phyloP scores from a whole-genome alignment of 257 asterid species.

The Solanum sejunctum region DNA sequence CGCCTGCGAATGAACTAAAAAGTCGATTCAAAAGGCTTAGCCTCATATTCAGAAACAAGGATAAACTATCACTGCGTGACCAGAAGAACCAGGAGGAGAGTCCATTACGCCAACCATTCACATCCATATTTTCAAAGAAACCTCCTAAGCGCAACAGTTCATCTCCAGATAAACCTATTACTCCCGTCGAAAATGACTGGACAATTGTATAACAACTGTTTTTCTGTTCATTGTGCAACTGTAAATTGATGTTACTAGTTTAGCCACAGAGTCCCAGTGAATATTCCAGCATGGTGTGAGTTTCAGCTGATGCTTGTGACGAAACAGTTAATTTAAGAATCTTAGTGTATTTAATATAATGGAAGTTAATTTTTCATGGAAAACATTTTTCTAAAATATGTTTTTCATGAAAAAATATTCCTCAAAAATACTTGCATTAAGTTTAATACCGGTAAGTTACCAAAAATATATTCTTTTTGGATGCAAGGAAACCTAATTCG shows the following conservation, averaged over 20 bases:
- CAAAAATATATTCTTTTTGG: background rate
- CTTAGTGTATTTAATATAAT: background rate
- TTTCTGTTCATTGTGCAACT: background rate
- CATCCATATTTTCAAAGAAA: slow-evolving; percentile 66
- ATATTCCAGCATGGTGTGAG: background rate
- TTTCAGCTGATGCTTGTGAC: background rate
- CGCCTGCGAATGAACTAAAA: slow-evolving; percentile 43
- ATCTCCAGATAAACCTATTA: slow-evolving; percentile 40
- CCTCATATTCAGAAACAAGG: slow-evolving; percentile 62
- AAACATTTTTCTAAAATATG: background rate
- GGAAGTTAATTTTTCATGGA: background rate
- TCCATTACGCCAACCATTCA: slow-evolving; percentile 42
- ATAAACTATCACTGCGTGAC: slow-evolving; percentile 27
- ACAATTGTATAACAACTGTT: slow-evolving; percentile 35
- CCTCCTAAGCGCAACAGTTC: slow-evolving; percentile 59
- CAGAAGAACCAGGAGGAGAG: slow-evolving; percentile 38
- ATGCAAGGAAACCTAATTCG: background rate
- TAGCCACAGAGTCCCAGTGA: background rate
- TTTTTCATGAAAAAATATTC: background rate
- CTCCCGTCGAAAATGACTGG: slow-evolving; percentile 61
- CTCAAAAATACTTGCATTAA: background rate
- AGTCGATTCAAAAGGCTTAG: slow-evolving; percentile 65
- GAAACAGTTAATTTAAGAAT: background rate
- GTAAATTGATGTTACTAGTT: slow-evolving; percentile 18
- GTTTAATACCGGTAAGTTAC: background rate